phyloP scores from a whole-genome alignment of 257 asterid genomes.

The Capsicum chinense region DNA sequence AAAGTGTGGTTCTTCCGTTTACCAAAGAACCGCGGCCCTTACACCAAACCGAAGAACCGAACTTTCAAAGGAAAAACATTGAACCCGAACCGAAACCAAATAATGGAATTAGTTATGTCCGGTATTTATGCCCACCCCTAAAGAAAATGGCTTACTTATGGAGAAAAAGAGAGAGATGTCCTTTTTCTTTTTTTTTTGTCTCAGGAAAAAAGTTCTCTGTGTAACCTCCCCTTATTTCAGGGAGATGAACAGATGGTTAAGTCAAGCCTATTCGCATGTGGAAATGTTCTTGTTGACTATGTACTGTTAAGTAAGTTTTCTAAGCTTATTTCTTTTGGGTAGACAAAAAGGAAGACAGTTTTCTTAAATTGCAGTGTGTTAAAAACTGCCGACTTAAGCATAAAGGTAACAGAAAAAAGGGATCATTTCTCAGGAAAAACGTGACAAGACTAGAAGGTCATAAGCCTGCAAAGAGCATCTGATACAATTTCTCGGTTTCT shows the following conservation, averaged over 20 bases:
- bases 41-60: too few relatives aligned
- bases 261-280: neutral
- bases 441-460: constrained; percentile 1
- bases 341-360: neutral
- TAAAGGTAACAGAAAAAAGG: neutral
- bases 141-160: too few relatives aligned
- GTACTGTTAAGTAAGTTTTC: neutral
- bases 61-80: too few relatives aligned
- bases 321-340: neutral
- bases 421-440: neutral
- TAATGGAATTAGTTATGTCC: too few relatives aligned
- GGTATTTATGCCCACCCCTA: too few relatives aligned
- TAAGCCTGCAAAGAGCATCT: neutral
- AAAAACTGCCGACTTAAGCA: neutral
- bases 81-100: too few relatives aligned
- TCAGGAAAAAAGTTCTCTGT: neutral
- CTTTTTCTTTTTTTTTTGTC: neutral
- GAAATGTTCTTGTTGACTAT: neutral
- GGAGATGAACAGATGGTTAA: neutral
- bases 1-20: too few relatives aligned
- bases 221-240: neutral
- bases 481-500: neutral
- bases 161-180: too few relatives aligned
- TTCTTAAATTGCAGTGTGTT: neutral
- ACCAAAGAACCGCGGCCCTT: too few relatives aligned